phyloP scores from a whole-genome alignment of 495 filamentous ascomycete genomes.

The Penicillium nucicola region DNA sequence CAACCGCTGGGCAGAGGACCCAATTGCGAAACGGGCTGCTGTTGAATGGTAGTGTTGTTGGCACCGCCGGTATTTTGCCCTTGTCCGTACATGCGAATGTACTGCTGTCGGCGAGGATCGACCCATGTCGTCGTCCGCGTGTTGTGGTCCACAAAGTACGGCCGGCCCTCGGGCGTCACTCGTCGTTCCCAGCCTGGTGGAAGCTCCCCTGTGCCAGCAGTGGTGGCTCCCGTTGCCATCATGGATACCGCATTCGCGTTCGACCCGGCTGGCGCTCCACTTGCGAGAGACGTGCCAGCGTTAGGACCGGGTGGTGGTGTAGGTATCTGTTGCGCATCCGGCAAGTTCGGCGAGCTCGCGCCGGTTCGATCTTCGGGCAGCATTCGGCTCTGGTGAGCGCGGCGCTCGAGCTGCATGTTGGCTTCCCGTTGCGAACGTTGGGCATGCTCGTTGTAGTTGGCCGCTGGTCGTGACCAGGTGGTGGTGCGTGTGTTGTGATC shows the following conservation, averaged over 20 bases:
- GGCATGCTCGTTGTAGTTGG: constrained; percentile 72
- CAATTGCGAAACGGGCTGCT: constrained; percentile 95
- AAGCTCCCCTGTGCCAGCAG: constrained; percentile 90
- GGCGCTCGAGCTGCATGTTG: constrained; percentile 85
- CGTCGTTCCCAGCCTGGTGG: constrained; percentile 96
- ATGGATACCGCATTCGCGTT: constrained; percentile 65
- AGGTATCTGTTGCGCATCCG: constrained; percentile 57
- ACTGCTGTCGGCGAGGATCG: constrained; percentile 96
- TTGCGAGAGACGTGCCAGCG: constrained; percentile 5
- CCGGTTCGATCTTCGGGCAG: constrained; percentile 95
- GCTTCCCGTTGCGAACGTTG: constrained; percentile 78
- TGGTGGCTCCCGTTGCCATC: constrained; percentile 94
- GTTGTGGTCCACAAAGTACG: constrained; percentile 99
- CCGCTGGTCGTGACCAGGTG: constrained; percentile 88
- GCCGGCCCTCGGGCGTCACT: constrained; percentile 87
- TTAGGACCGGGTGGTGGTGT: constrained; percentile 43
- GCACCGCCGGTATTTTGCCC: constrained; percentile 52
- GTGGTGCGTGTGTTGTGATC: constrained; percentile 97
- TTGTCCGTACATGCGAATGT: constrained; percentile 94
- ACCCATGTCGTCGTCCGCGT: constrained; percentile 99
- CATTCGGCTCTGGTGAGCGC: constrained; percentile 92
- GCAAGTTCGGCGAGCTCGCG: constrained; percentile 80
- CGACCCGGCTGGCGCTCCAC: constrained; percentile 39
- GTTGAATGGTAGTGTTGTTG: constrained; percentile 82
- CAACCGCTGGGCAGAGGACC: constrained; percentile 96